Conservation (phyloP, 2,329 filamentous ascomycete species). For the Ustilaginoidea virens region DNA sequence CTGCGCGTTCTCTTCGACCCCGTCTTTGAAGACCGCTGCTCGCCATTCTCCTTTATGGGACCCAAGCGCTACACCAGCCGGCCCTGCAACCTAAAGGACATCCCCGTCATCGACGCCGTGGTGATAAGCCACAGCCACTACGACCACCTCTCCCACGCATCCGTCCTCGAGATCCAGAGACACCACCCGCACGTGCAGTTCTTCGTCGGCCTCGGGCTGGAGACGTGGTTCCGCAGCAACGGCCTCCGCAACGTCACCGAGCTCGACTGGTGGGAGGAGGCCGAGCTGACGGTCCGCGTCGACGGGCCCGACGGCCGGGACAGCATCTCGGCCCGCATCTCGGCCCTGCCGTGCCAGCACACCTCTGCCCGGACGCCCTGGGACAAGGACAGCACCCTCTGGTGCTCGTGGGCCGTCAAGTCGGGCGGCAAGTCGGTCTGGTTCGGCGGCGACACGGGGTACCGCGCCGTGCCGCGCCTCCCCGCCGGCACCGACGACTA, state of each 20-base stretch:
- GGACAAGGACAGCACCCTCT: conserved; percentile 64
- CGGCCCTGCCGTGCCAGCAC: conserved; percentile 76
- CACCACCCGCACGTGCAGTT: conserved; percentile 69
- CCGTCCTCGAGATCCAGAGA: conserved; percentile 53
- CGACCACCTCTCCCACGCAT: conserved; percentile 72
- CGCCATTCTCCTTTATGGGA: conserved; percentile 53
- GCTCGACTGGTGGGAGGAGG: conserved; percentile 88
- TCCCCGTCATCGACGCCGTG: conserved; percentile 62
- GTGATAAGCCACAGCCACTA: conserved; percentile 87
- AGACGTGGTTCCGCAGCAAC: conserved; percentile 59
- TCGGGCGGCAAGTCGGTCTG: conserved; percentile 66
- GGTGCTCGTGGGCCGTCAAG: conserved; percentile 72
- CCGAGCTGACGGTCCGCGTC: conserved; percentile 46
- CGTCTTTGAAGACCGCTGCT: conserved; percentile 79
- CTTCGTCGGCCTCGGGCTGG: conserved; percentile 73
- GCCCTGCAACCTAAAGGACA: conserved; percentile 62
- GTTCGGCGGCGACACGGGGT: conserved; percentile 86
- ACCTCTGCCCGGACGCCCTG: conserved; percentile 51
- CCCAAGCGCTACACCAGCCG: conserved; percentile 65
- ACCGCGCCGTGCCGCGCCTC: conserved; percentile 57
- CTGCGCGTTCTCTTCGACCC: conserved; percentile 73
- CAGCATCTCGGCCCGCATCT: conserved; percentile 52
- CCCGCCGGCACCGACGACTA: conserved; percentile 54
- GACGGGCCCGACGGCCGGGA: conserved; percentile 12
- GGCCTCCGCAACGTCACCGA: conserved; percentile 71